phyloP scores from a whole-genome alignment of 306 rosid genomes.

The Sindora glabra region DNA sequence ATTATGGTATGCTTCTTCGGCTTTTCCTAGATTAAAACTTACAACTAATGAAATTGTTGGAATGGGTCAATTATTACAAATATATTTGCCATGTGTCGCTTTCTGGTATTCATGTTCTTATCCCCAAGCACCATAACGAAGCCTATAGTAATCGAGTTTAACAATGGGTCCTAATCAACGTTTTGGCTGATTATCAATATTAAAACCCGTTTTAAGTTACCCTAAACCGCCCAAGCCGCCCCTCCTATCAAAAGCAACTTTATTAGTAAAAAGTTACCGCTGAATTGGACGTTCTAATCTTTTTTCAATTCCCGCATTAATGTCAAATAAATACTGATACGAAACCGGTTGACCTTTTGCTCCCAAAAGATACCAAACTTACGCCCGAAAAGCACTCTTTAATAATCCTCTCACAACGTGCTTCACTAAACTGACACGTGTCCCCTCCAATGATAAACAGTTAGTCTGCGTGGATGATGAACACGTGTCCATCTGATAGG shows the following conservation, averaged over 20 bases:
- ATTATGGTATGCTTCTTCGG: not conserved
- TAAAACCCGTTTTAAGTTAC: not conserved
- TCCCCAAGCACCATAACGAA: too few species aligned
- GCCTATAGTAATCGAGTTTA: not conserved
- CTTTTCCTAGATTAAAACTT: not conserved
- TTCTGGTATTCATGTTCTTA: too few species aligned
- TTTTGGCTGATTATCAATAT: not conserved
- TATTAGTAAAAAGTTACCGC: constrained; percentile 13
- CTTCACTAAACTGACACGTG: too few species aligned
- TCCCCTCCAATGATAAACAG: too few species aligned
- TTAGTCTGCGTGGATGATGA: not conserved
- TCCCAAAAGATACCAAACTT: constrained; percentile 7
- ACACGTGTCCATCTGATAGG: constrained; percentile 2
- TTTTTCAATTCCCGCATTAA: not conserved
- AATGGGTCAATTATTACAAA: not conserved
- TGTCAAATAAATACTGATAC: not conserved
- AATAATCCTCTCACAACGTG: too few species aligned
- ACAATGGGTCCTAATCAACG: constrained; percentile 24
- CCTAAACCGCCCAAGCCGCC: constrained; percentile 26
- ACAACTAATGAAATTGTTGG: not conserved
- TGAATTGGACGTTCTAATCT: constrained; percentile 4
- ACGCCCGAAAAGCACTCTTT: too few species aligned
- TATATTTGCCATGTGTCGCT: too few species aligned
- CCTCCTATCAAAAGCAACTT: constrained; percentile 21
- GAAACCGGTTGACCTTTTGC: constrained; percentile 6